Percentiles rank a stretch among this genome's conserved stretches.
phyloP scores from a whole-genome alignment of 306 rosid species.

The Astragalus membranaceus region DNA sequence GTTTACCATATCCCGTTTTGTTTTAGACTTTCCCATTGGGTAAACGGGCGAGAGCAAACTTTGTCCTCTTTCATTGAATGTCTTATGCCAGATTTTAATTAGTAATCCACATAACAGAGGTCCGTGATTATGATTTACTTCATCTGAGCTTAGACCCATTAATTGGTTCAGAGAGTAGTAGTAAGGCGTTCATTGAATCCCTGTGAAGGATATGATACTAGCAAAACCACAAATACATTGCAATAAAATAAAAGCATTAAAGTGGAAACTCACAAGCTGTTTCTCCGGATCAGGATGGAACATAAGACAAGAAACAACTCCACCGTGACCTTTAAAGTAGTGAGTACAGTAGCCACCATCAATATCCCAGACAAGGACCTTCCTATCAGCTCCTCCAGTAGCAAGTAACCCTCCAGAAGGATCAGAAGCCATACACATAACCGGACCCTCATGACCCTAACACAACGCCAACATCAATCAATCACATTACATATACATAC shows the following conservation, averaged over 20 bases:
- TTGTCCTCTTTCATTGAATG: background rate
- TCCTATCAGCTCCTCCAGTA: conserved; percentile 91
- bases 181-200: background rate
- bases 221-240: background rate
- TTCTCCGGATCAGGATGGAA: conserved; percentile 79
- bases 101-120: background rate
- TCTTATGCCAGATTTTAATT: background rate
- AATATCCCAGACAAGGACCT: conserved; percentile 88
- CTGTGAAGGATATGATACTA: background rate
- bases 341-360: conserved; percentile 95
- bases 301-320: conserved; percentile 69
- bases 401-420: conserved; percentile 90
- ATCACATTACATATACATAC: background rate
- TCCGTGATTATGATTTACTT: background rate
- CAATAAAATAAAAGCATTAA: background rate
- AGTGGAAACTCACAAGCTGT: conserved; percentile 49
- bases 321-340: conserved; percentile 77
- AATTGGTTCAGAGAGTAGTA: background rate
- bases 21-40: background rate
- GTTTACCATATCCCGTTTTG: background rate
- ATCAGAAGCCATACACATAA: conserved; percentile 86
- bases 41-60: background rate
- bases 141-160: background rate
- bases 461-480: background rate
- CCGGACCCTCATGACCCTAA: conserved; percentile 93